Conservation (phyloP, 2,329 filamentous ascomycete species). For the Pseudogymnoascus sp. region DNA sequence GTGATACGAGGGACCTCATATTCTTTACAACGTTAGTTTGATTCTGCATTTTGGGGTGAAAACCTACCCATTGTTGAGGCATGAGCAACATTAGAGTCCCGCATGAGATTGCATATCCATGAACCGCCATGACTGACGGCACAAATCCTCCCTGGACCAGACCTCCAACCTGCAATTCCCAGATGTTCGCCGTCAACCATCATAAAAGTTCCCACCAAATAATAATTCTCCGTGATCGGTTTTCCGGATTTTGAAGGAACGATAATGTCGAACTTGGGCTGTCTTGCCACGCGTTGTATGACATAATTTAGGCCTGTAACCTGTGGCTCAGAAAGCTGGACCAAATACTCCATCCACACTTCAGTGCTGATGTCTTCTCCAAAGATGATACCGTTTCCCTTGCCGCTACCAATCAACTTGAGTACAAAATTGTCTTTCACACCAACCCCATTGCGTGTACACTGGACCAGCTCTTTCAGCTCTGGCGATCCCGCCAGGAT, state of each 20-base stretch:
- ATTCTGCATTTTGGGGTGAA: background rate
- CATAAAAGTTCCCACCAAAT: slow-evolving; percentile 24
- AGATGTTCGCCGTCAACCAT: slow-evolving; percentile 21
- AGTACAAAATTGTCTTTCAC: slow-evolving; percentile 20
- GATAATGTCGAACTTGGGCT: slow-evolving; percentile 18
- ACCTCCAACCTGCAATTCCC: slow-evolving; percentile 22
- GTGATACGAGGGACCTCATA: slow-evolving; percentile 3
- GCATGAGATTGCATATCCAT: slow-evolving; percentile 12
- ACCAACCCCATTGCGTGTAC: background rate
- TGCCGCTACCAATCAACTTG: slow-evolving; percentile 11
- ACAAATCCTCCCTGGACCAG: slow-evolving; percentile 19
- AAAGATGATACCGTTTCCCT: slow-evolving; percentile 11
- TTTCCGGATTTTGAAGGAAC: slow-evolving; percentile 12
- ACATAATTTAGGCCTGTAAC: slow-evolving; percentile 17
- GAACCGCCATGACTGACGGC: slow-evolving; percentile 16
- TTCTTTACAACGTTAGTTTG: background rate
- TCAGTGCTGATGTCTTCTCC: slow-evolving; percentile 7
- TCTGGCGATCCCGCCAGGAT: slow-evolving; percentile 23
- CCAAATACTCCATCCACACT: slow-evolving; percentile 20
- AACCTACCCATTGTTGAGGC: background rate
- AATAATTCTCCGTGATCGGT: slow-evolving; percentile 10
- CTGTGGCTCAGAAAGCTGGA: slow-evolving; percentile 12
- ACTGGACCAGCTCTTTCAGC: slow-evolving; percentile 15
- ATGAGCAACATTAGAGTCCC: background rate
- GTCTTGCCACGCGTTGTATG: slow-evolving; percentile 14